Base-by-base conservation (phyloP, 2,329 filamentous ascomycete genomes). In the Didymella glomerata region DNA sequence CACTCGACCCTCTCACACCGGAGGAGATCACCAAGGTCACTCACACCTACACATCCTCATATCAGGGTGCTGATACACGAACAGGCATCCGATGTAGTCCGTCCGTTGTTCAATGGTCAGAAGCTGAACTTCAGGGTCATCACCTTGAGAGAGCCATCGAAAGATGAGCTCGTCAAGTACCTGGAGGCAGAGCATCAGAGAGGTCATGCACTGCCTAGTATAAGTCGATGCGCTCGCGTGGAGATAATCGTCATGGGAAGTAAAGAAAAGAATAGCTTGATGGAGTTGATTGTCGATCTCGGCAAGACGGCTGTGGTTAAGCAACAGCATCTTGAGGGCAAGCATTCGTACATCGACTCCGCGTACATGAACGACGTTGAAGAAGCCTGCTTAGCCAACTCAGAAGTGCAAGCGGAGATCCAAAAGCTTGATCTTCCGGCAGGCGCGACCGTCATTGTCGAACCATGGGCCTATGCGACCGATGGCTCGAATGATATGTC, bases 391-490 rank as follows among this genome's bases (percentile, higher is more conserved):
- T 67, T 83, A 18, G 76, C 72, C 0, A 76, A 85, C 42, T 32
- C 63, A 0, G 54, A 69, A 16, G 78, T 86, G 0, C 78, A 84
- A 63, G 72, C 70, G 0, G 80, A 81, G 49, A 79, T 84, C 20
- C 64, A 81, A 0, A 45, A 8, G 5, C 45, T 60, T 7, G 22
- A 52, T 18, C 68, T 86, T 0, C 83, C 84, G 0, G 62, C 73
- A 5, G 80, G 75, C 1, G 77, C 81, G 0, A 76, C 72, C 0
- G 81, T 84, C 1, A 75, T 81, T 3, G 78, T 84, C 36, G 84
- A 86, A 63, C 79, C 84, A 0, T 86, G 84, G 84, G 79, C 83
- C 1, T 86, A 86, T 69, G 84, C 79, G 0, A 81, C 82, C 0
- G 83, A 86, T 67, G 84, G 83, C 0, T 79, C 82, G 75, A 82